phyloP scores from a whole-genome alignment of 2,329 filamentous ascomycete genomes.

The Fusarium staphyleae region DNA sequence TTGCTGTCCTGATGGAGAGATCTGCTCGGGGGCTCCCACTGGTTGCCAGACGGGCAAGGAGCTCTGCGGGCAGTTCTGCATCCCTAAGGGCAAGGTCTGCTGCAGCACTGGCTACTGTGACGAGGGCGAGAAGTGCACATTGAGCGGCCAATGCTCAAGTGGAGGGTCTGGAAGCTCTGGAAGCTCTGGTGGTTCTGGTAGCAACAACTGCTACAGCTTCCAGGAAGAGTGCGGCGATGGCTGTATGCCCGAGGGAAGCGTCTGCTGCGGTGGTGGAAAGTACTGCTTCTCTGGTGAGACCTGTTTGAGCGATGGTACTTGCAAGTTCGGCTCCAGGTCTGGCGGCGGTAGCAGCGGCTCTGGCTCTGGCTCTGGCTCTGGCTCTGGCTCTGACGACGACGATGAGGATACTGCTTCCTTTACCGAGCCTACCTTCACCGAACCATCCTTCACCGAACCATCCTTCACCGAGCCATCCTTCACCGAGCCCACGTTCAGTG shows the following conservation, averaged over 20 bases:
- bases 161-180: conserved; percentile 19
- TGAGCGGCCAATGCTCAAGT: conserved; percentile 31
- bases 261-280: conserved; percentile 38
- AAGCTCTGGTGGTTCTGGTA: conserved; percentile 20
- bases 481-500: conserved; percentile 13
- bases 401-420: neutral
- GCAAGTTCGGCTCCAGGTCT: conserved; percentile 15
- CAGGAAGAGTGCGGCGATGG: conserved; percentile 34
- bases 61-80: conserved; percentile 42
- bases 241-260: conserved; percentile 41
- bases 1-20: conserved; percentile 46
- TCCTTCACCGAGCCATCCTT: conserved; percentile 5
- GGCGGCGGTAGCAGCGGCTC: conserved; percentile 18
- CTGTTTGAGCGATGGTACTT: conserved; percentile 34
- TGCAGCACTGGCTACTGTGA: conserved; percentile 44
- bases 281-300: conserved; percentile 44
- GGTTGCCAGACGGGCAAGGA: conserved; percentile 39
- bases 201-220: conserved; percentile 23
- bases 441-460: conserved; percentile 8
- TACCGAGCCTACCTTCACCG: conserved; percentile 1
- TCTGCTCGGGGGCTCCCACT: conserved; percentile 42
- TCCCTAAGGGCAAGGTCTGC: conserved; percentile 44
- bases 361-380: conserved; percentile 25
- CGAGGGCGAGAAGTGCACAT: conserved; percentile 41
- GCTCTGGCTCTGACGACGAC: conserved; percentile 19